Evolutionary conservation across 1,139 yeast species (phyloP).

Genomic region (Hyphopichia khmerensis): DNA sequence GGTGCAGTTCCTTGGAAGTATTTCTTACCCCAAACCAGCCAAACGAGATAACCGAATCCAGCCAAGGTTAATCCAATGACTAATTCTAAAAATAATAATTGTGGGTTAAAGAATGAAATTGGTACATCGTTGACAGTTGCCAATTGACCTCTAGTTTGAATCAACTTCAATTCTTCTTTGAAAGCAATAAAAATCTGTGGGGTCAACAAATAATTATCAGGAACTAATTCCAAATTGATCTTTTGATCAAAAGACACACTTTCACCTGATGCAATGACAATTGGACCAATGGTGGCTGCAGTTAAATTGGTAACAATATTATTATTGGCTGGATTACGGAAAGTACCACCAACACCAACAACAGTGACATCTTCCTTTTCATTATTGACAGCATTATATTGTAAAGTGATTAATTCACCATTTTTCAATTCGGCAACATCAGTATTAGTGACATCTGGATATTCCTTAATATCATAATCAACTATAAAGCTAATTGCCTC

Average conservation of each 20-base stretch:
- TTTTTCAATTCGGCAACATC: constrained; percentile 46
- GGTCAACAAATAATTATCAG: constrained; percentile 58
- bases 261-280: constrained; percentile 51
- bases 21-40: constrained; percentile 43
- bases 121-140: constrained; percentile 62
- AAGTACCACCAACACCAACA: constrained; percentile 74
- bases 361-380: constrained; percentile 54
- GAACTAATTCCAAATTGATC: constrained; percentile 54
- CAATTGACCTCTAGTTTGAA: constrained; percentile 59
- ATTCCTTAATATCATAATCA: constrained; percentile 42
- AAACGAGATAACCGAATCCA: constrained; percentile 48
- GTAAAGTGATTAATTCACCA: constrained; percentile 56
- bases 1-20: constrained; percentile 44
- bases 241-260: constrained; percentile 50
- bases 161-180: constrained; percentile 52
- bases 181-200: constrained; percentile 60
- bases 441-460: constrained; percentile 31
- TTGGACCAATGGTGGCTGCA: constrained; percentile 63
- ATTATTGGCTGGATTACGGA: constrained; percentile 56
- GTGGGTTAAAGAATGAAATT: constrained; percentile 71
- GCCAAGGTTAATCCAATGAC: constrained; percentile 52
- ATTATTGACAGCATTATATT: constrained; percentile 54
- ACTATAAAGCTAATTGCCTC: constrained; percentile 31
- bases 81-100: constrained; percentile 61
- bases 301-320: constrained; percentile 60